Base-by-base conservation (phyloP, 768 basidiomycete genomes). In the Lactarius deliciosus region DNA sequence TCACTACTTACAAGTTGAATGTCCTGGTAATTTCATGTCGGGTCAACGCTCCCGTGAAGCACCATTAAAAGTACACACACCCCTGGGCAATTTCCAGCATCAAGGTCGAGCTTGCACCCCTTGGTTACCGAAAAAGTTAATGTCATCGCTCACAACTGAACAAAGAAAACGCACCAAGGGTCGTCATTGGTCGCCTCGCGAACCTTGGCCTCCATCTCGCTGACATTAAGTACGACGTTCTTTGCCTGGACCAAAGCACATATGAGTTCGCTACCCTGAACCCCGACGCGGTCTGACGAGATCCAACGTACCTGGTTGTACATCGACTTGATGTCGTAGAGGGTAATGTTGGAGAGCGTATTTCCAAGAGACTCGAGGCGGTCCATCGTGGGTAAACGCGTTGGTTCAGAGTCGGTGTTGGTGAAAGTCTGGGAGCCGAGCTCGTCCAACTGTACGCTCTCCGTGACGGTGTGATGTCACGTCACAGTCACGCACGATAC, bases 51-150 rank as follows among this genome's bases (percentile, higher is more conserved):
- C 55, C n/a, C 28, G 61, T 40, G 7, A 45, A 53, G 53, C 67
- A 13, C 69, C 75, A 66, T 74, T 71, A 47, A 58, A 61, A 32
- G 43, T 40, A 62, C 20, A 81, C 89, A 72, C 70, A 96, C 96
- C 92, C 94, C 83, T 94, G 91, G 15, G 97, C 95, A 70, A 99
- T 98, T 72, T 98, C 95, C 75, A 94, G 92, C 97, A 98, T 98
- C 77, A 98, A 79, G 30, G 95, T 96, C 58, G 96, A 97, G 75
- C 92, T 95, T 66, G 96, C 96, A 20, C 97, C 96, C 96, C 96
- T 97, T 71, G 41, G 66, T 66, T 34, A 57, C 60, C 47, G 40
- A 55, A 20, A 56, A 40, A n/a, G 7, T 64, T 47, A 68, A 30
- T 13, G 6, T 57, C 41, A 28, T 25, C 47, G 16, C 61, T n/a